Conservation (phyloP, 2,329 filamentous ascomycete genomes). For the Torrubiellomyces zombiae region DNA sequence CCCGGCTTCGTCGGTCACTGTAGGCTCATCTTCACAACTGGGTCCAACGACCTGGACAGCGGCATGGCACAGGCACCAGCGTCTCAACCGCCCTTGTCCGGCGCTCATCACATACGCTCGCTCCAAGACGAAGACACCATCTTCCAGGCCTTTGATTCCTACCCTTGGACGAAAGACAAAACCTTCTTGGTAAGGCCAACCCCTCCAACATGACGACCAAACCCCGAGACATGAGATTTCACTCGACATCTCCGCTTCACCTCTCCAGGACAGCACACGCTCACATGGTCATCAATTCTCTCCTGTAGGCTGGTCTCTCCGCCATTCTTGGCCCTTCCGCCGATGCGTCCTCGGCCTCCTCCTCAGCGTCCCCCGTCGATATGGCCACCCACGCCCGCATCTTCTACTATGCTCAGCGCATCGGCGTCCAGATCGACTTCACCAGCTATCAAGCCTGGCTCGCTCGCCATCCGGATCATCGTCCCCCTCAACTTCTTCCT, state of each 20-base stretch:
- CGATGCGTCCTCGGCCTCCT: too few species aligned
- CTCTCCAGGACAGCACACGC: neutral
- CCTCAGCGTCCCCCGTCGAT: slow-evolving; percentile 33
- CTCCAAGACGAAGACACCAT: slow-evolving; percentile 23
- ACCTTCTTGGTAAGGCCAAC: slow-evolving; percentile 41
- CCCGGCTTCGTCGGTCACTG: too few species aligned
- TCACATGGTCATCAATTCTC: too few species aligned
- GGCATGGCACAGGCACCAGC: too few species aligned
- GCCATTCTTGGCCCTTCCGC: slow-evolving; percentile 44
- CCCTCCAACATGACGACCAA: too few species aligned
- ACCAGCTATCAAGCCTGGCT: slow-evolving; percentile 52
- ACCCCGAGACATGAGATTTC: too few species aligned
- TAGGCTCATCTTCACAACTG: too few species aligned
- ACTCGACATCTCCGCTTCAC: slow-evolving; percentile 1
- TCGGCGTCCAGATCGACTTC: slow-evolving; percentile 43
- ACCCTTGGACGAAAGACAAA: slow-evolving; percentile 50
- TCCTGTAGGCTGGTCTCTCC: slow-evolving; percentile 42
- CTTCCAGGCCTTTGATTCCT: slow-evolving; percentile 46
- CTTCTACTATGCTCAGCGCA: slow-evolving; percentile 45
- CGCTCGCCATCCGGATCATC: slow-evolving; percentile 15
- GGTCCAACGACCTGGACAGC: too few species aligned
- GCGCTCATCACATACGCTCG: slow-evolving; percentile 21
- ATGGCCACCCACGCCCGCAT: slow-evolving; percentile 49
- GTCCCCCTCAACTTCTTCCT: slow-evolving; percentile 19
- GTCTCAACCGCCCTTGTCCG: too few species aligned